Base-by-base conservation (phyloP, 352 stramenopile species). In the Phytophthora pisi region DNA sequence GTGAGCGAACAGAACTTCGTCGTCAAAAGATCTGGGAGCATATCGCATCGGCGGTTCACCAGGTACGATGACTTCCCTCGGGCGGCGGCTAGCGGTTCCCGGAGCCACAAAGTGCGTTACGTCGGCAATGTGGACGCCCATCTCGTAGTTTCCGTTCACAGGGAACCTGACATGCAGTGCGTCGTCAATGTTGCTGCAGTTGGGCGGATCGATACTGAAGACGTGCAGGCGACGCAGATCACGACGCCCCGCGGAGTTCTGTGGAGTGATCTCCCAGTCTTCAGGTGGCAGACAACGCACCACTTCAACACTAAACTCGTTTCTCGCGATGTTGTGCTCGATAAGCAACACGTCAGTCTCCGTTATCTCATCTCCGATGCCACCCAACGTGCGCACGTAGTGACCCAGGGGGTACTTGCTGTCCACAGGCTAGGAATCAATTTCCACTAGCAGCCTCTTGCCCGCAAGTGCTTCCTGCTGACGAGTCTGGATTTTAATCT, bases 321-420 rank as follows among this genome's bases (percentile, higher is more conserved):
- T 66, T 13, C 68, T 84, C 2, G 97, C 92, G 73, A 99, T 99
- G 50, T 98, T 88, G 74, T 99, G 93, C 74, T 99, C 92, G 9
- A 98, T 89, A 18, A 99, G 71, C 16, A 99, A 72, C 40, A 99
- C 96, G 61, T 84, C 84, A 5, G 82, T 90, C 77, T 99, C 97
- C 11, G 96, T 97, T 69, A 98, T 92, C 64, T 98, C 98, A 66
- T 97, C 94, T 15, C 97, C 97, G 49, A 95, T 91, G 16, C 84
- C 72, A 11, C 97, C 97, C 28, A 99, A 78, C 6, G 90, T 98
- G 60, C 88, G 82, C 5, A 99, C 88, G 72, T 98, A 99, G 76
- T 99, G 96, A 11, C 97, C 97, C 4, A 97, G 59, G 0, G 97
- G 97, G 65, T 92, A 98, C 24, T 72, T 78, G 62, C 70, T 86